These are phyloP conservation scores for Cupressus sempervirens DNA, from an alignment of 75 land plant species.

Conservation along the genomic window DNA sequence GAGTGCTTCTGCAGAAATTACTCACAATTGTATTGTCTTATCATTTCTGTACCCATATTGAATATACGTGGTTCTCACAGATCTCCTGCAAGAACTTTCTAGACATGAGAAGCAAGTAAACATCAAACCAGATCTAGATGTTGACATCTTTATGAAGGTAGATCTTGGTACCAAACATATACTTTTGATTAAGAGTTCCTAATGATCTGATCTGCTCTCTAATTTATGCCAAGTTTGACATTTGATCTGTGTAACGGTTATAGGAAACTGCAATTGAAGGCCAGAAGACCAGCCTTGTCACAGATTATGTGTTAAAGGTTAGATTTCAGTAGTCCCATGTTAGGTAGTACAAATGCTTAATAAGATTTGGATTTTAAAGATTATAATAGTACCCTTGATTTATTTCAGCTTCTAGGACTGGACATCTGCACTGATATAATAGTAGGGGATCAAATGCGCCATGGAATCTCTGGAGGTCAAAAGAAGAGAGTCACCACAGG, in stretches of 20 bases:
- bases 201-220: background rate
- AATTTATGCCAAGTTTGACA: background rate
- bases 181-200: background rate
- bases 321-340: background rate
- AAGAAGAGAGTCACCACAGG: conserved; percentile 78
- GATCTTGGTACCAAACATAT: background rate
- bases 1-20: background rate
- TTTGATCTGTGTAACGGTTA: background rate
- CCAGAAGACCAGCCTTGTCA: conserved; percentile 22
- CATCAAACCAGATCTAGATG: conserved; percentile 43
- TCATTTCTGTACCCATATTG: background rate
- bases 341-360: background rate
- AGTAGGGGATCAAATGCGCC: conserved; percentile 58
- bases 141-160: conserved; percentile 48
- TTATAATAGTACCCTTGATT: conserved; percentile 43
- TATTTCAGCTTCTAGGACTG: conserved; percentile 21
- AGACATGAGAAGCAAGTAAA: conserved; percentile 41
- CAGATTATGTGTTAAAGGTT: conserved; percentile 42
- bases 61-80: conserved; percentile 13
- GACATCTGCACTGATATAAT: conserved; percentile 38
- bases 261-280: conserved; percentile 42
- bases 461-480: conserved; percentile 85
- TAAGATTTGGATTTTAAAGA: conserved; percentile 12
- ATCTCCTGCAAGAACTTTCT: conserved; percentile 33
- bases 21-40: background rate